Evolutionary conservation across 163 green algal genomes (phyloP).

Genomic region (Volvox carteri): DNA sequence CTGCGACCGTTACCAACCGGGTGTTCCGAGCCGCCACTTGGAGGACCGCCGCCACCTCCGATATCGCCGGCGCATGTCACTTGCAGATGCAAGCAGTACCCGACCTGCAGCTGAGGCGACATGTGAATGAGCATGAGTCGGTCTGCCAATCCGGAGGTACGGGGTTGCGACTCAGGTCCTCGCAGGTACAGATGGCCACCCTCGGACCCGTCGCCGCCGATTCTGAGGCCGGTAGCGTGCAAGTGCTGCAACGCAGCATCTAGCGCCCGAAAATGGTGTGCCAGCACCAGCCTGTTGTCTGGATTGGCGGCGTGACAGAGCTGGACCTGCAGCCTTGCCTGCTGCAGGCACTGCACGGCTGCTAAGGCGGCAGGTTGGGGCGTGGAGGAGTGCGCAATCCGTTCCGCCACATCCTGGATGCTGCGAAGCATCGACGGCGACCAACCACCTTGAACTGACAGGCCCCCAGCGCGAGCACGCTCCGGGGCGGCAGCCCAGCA

Average conservation of each 20-base stretch:
- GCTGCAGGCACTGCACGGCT: background rate
- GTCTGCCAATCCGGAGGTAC: background rate
- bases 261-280: background rate
- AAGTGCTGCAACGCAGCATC: slow-evolving; percentile 22
- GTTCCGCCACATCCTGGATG: background rate
- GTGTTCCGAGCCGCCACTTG: too few species aligned
- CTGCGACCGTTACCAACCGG: too few species aligned
- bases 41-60: background rate
- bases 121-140: background rate
- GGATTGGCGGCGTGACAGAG: slow-evolving; percentile 21
- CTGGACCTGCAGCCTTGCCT: slow-evolving; percentile 8
- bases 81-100: slow-evolving; percentile 11
- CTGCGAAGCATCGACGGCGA: background rate
- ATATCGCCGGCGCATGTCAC: background rate
- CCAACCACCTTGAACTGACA: background rate
- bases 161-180: slow-evolving; percentile 8
- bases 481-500: background rate
- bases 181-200: background rate
- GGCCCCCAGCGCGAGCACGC: background rate
- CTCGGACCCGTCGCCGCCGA: background rate
- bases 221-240: background rate
- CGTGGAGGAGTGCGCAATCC: background rate
- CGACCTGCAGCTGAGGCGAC: background rate
- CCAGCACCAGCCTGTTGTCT: background rate
- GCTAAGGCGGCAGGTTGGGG: too few species aligned